These are phyloP conservation scores for Ceriops decandra DNA, from an alignment of 345 rosid genomes.

Conservation along the genomic window DNA sequence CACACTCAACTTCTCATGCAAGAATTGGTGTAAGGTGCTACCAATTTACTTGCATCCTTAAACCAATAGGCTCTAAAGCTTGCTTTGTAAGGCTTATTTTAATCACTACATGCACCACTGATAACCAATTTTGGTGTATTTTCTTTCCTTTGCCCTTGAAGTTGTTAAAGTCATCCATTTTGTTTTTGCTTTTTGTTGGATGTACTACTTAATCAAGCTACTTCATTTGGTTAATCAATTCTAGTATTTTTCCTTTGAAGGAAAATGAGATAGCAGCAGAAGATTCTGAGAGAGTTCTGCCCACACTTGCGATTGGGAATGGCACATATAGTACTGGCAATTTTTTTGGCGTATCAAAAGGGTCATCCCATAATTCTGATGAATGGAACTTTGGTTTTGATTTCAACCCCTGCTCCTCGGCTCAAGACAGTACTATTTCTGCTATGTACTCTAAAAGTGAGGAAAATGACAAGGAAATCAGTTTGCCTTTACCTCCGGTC, in stretches of 20 bases:
- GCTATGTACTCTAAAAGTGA: slow-evolving; percentile 20
- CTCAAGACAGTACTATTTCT: slow-evolving; percentile 12
- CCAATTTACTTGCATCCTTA: no score
- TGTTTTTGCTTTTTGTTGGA: background rate
- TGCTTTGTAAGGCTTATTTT: no score
- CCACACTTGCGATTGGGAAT: slow-evolving; percentile 21
- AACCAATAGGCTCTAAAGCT: no score
- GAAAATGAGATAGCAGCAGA: slow-evolving; percentile 22
- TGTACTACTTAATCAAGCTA: background rate
- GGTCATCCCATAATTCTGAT: slow-evolving; percentile 25
- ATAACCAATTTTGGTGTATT: no score
- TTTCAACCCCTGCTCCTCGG: slow-evolving; percentile 20
- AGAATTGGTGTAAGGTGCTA: no score
- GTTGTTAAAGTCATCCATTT: background rate
- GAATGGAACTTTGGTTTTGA: slow-evolving; percentile 39
- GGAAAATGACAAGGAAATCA: slow-evolving; percentile 19
- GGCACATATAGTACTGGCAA: slow-evolving; percentile 12
- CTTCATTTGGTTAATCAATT: slow-evolving; percentile 17
- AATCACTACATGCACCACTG: no score
- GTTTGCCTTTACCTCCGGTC: slow-evolving; percentile 19
- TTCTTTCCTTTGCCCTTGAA: no score
- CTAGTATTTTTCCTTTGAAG: slow-evolving; percentile 29
- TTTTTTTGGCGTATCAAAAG: slow-evolving; percentile 21
- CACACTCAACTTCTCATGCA: no score
- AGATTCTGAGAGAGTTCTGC: slow-evolving; percentile 11